Base-by-base conservation (phyloP, 2,329 filamentous ascomycete species). In the Biscogniauxia mediterranea region DNA sequence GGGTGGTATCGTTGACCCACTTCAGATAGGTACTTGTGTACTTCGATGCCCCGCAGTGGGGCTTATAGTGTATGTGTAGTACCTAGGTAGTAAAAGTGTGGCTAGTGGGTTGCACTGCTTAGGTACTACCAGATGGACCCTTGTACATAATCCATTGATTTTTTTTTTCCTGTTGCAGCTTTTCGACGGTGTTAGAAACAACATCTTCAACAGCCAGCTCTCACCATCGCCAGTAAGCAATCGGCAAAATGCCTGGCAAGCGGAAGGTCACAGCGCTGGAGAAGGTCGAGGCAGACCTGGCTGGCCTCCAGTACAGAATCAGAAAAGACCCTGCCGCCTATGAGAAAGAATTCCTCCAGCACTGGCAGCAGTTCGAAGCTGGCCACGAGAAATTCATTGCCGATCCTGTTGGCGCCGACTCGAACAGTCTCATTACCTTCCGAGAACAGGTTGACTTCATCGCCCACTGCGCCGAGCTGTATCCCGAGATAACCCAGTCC, bases 401-500 rank as follows among this genome's bases (percentile, higher is more conserved):
- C 51, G 90, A 92, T 54, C 95, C 95, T 5, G 83, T 88, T 15
- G 89, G 89, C 9, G 89, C 90, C 56, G 91, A 91, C 59, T 86
- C 89, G 69, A 89, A 89, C 53, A 91, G 92, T 54, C 82, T 94
- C 61, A 87, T 95, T 58, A 92, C 92, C 13, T 90, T 99, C 69
- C 89, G 91, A 70, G 93, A 98, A 72, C 85, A 97, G 68, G 90
- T 99, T 70, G 94, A 98, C 72, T 91, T 99, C 70, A 89, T 98
- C 69, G 89, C 93, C 20, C 95, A 99, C 78, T 90, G 96, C 64
- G 90, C 94, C 73, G 93, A 97, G 73, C 96, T 92, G 79, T 99
- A 96, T 76, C 92, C 92, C 56, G 85, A 89, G 61, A 85, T 94
- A 64, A 93, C 93, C 1, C 82, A 82, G 57, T 81, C 84, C 9